Conservation (phyloP, 2,329 filamentous ascomycete genomes). For the Ophiostoma sp. region DNA sequence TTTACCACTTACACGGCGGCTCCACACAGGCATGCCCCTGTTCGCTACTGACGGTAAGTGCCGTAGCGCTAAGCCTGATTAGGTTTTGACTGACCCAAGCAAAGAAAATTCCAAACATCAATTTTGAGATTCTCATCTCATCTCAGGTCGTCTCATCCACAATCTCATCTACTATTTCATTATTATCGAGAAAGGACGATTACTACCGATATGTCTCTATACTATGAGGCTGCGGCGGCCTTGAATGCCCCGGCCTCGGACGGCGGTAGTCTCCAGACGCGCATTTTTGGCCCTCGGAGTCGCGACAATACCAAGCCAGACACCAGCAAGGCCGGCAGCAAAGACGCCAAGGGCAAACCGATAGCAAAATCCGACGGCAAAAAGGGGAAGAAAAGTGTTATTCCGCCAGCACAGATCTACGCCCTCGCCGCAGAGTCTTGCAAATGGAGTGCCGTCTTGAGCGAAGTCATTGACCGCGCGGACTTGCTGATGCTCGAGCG, state of each 20-base stretch:
- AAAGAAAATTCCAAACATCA: conserved; percentile 6
- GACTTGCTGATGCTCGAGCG: conserved; percentile 68
- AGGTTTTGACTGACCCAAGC: neutral
- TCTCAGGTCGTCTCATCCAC: neutral
- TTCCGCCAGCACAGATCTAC: conserved; percentile 74
- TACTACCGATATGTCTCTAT: conserved; percentile 73
- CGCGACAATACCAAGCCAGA: conserved; percentile 37
- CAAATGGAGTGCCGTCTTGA: conserved; percentile 84
- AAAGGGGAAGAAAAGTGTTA: conserved; percentile 46
- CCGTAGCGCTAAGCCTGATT: neutral
- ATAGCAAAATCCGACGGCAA: neutral
- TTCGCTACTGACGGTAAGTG: neutral
- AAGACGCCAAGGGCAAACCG: conserved; percentile 1
- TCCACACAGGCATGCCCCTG: neutral
- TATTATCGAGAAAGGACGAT: neutral
- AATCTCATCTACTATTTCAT: neutral
- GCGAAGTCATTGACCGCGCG: conserved; percentile 81
- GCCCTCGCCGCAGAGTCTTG: conserved; percentile 79
- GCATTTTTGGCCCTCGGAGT: conserved; percentile 61
- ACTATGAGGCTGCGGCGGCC: conserved; percentile 80
- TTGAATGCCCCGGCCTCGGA: conserved; percentile 58
- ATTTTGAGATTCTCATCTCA: neutral
- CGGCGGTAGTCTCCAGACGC: conserved; percentile 80
- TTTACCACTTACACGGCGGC: conserved; percentile 1
- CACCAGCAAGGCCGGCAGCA: neutral